Percentiles rank a stretch among this genome's conserved stretches.
These are phyloP conservation scores for Phanerodontia chrysosporium DNA, from an alignment of 768 basidiomycete species.

Conservation along the genomic window DNA sequence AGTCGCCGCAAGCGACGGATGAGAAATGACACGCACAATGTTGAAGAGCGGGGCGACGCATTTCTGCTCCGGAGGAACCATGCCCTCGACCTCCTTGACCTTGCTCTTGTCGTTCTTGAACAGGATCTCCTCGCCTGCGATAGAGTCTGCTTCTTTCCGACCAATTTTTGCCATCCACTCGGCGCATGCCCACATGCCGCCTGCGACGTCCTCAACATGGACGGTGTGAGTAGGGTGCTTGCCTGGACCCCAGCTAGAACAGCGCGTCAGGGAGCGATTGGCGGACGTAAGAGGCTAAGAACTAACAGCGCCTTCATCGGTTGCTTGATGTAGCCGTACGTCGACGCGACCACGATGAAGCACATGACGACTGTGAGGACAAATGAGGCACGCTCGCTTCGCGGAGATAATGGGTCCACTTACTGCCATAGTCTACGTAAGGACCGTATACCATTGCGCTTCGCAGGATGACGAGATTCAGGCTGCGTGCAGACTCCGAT, in stretches of 20 bases:
- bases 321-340: slow-evolving; percentile 79
- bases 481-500: slow-evolving; percentile 35
- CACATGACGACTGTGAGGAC: slow-evolving; percentile 48
- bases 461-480: slow-evolving; percentile 78
- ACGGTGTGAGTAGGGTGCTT: slow-evolving; percentile 72
- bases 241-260: slow-evolving; percentile 73
- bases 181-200: slow-evolving; percentile 71
- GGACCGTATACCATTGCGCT: slow-evolving; percentile 79
- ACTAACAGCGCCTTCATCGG: slow-evolving; percentile 82
- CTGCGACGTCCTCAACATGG: slow-evolving; percentile 77
- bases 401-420: slow-evolving; percentile 19
- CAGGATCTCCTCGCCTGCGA: slow-evolving; percentile 63
- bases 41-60: slow-evolving; percentile 80
- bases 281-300: neutral
- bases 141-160: slow-evolving; percentile 54
- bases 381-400: neutral
- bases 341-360: slow-evolving; percentile 68
- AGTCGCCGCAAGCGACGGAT: neutral
- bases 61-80: slow-evolving; percentile 50
- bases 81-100: slow-evolving; percentile 57
- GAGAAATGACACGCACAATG: slow-evolving; percentile 41
- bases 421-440: slow-evolving; percentile 69
- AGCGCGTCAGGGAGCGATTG: neutral
- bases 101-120: slow-evolving; percentile 74
- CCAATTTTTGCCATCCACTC: slow-evolving; percentile 65